A percentile compares a stretch with the other conserved stretches of the same genome.
phyloP scores from a whole-genome alignment of 495 filamentous ascomycete species.

The Neurospora sp. region DNA sequence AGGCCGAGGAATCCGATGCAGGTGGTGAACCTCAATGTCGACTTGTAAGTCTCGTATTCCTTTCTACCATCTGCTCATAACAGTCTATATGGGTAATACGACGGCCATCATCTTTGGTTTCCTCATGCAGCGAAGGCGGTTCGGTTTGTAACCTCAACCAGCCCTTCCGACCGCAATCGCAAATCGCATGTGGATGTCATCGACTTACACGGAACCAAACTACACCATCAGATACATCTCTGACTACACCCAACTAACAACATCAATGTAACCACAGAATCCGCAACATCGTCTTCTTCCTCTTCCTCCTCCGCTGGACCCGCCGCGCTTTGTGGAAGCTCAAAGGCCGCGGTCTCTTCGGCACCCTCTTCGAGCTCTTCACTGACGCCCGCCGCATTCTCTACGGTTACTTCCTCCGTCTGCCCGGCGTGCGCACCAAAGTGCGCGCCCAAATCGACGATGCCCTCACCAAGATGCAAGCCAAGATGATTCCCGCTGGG shows the following conservation, averaged over 20 bases:
- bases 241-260: conserved; percentile 5
- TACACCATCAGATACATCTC: not conserved
- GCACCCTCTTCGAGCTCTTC: conserved; percentile 66
- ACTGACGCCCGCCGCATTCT: conserved; percentile 54
- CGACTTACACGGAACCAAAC: not conserved
- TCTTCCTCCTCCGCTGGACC: conserved; percentile 81
- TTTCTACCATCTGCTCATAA: not conserved
- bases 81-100: not conserved
- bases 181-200: not conserved
- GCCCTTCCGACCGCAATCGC: not conserved
- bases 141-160: not conserved
- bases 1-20: conserved; percentile 47
- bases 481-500: conserved; percentile 68
- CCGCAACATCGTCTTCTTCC: conserved; percentile 79
- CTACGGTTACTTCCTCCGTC: conserved; percentile 77
- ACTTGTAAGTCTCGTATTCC: conserved; percentile 48
- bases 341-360: conserved; percentile 78
- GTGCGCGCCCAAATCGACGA: conserved; percentile 75
- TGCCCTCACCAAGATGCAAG: conserved; percentile 63
- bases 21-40: conserved; percentile 57
- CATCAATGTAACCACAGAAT: conserved; percentile 39
- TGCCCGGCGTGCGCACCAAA: conserved; percentile 72
- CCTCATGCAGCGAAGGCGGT: not conserved
- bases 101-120: not conserved
- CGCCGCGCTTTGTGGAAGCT: conserved; percentile 73